A percentile compares a stretch with the other conserved stretches of the same genome.
Evolutionary conservation across 148 eudicot species (phyloP).

Genomic region (Vaccinium darrowii): DNA sequence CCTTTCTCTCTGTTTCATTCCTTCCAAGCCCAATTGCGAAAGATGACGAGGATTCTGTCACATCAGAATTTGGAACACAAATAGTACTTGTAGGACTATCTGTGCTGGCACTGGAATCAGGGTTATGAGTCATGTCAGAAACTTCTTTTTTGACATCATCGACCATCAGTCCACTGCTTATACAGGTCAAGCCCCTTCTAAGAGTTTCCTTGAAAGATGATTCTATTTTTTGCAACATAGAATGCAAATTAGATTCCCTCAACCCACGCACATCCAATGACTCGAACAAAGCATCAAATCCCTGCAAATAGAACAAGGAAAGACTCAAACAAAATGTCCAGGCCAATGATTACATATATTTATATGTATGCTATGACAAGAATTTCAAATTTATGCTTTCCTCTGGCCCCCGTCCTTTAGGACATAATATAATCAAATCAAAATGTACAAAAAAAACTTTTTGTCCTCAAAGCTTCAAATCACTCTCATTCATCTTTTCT

Average conservation of each 20-base stretch:
- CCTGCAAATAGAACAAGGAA: conserved; percentile 40
- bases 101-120: conserved; percentile 27
- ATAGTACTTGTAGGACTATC: conserved; percentile 44
- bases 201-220: conserved; percentile 56
- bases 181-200: conserved; percentile 32
- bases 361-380: background rate
- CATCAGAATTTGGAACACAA: conserved; percentile 30
- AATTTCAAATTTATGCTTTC: background rate
- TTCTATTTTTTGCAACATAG: conserved; percentile 64
- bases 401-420: background rate
- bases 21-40: conserved; percentile 53
- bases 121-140: conserved; percentile 29
- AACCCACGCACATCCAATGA: conserved; percentile 81
- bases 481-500: too few relatives aligned
- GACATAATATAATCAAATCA: conserved; percentile 8
- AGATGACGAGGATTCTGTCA: conserved; percentile 46
- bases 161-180: conserved; percentile 16
- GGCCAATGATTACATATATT: background rate
- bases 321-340: background rate
- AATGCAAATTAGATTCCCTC: conserved; percentile 72
- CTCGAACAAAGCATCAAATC: conserved; percentile 67
- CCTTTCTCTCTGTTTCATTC: conserved; percentile 43
- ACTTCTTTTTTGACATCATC: conserved; percentile 33
- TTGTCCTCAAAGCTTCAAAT: background rate
- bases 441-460: background rate